Conservation (phyloP, 2,329 filamentous ascomycete species). For the Fusarium piperis region DNA sequence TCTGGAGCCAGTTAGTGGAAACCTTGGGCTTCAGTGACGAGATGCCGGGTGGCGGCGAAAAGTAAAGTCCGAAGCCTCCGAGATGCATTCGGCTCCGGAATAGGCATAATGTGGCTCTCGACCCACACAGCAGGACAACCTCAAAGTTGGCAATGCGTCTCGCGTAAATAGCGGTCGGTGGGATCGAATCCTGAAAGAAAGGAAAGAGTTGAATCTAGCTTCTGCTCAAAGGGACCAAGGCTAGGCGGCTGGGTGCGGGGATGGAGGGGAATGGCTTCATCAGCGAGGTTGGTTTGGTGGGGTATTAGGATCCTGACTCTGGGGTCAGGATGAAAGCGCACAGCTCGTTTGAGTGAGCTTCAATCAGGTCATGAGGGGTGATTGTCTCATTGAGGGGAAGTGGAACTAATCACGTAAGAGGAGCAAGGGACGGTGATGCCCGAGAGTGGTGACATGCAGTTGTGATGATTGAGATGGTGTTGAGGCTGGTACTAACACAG, state of each 20-base stretch:
- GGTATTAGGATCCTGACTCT: conserved; percentile 21
- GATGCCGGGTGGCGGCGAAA: background rate
- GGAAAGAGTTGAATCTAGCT: background rate
- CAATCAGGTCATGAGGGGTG: background rate
- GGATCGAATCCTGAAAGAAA: conserved; percentile 16
- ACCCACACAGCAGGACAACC: conserved; percentile 2
- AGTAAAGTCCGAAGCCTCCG: conserved; percentile 6
- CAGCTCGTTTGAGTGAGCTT: conserved; percentile 4
- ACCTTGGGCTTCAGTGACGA: background rate
- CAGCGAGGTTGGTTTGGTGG: conserved; percentile 21
- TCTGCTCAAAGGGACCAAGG: background rate
- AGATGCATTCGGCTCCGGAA: background rate
- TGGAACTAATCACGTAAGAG: background rate
- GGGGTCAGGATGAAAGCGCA: background rate
- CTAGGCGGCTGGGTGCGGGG: background rate
- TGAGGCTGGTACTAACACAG: background rate
- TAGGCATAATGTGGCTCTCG: conserved; percentile 2
- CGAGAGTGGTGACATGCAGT: background rate
- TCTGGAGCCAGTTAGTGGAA: background rate
- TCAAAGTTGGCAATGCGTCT: conserved; percentile 15
- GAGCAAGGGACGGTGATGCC: background rate
- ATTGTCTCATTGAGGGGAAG: background rate
- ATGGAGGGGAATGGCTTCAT: background rate
- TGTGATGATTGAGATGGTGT: background rate
- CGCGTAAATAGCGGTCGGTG: conserved; percentile 1